These are phyloP conservation scores for Parasitella parasitica DNA, from an alignment of 371 early-diverging fungal genomes.

Conservation along the genomic window DNA sequence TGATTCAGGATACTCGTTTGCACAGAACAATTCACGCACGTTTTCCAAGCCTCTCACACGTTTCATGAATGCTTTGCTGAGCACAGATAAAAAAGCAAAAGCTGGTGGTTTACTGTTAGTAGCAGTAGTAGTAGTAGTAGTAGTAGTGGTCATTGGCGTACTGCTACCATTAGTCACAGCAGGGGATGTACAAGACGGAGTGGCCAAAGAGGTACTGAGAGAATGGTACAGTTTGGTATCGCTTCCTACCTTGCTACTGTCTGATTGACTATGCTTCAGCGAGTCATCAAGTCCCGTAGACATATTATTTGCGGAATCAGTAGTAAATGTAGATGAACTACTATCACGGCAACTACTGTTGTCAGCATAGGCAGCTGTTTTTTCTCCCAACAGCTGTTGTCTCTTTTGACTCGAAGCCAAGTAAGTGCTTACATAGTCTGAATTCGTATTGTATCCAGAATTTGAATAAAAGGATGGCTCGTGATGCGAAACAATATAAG, in stretches of 20 bases:
- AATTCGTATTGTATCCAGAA: neutral
- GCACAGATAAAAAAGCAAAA: constrained; percentile 23
- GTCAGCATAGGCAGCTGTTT: neutral
- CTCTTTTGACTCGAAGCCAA: neutral
- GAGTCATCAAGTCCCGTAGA: neutral
- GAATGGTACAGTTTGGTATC: neutral
- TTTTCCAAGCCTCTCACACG: constrained; percentile 18
- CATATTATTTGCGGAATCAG: neutral
- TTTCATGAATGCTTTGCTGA: constrained; percentile 19
- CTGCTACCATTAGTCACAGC: too few relatives aligned
- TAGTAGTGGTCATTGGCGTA: too few relatives aligned
- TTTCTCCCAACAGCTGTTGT: neutral
- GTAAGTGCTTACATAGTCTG: constrained; percentile 3
- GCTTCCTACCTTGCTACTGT: neutral
- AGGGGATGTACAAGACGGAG: neutral
- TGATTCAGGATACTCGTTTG: constrained; percentile 46
- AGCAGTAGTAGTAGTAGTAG: too few relatives aligned
- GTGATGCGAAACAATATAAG: neutral
- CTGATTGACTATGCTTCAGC: neutral
- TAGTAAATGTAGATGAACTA: neutral
- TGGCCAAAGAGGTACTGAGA: neutral
- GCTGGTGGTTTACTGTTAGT: neutral
- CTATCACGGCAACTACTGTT: neutral
- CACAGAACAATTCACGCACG: constrained; percentile 38
- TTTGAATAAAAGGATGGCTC: neutral